Conservation (phyloP, 805 yeast species). For the Candida odintsovae region DNA sequence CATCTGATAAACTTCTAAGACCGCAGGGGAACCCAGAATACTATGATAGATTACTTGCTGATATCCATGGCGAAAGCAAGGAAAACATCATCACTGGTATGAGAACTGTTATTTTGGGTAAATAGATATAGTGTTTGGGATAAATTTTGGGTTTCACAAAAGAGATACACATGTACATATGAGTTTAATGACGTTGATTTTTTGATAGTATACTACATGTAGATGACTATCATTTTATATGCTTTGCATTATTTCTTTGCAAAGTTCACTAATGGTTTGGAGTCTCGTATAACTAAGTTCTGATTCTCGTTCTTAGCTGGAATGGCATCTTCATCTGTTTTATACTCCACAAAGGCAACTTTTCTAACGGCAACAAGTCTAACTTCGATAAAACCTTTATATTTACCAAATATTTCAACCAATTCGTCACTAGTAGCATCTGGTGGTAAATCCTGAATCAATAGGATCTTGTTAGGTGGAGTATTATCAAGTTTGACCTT, state of each 20-base stretch:
- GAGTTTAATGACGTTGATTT: neutral
- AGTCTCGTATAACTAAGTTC: constrained; percentile 17
- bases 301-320: constrained; percentile 27
- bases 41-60: constrained; percentile 63
- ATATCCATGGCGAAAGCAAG: constrained; percentile 64
- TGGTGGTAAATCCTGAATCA: constrained; percentile 59
- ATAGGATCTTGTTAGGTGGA: constrained; percentile 67
- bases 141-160: neutral
- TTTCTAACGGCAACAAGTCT: constrained; percentile 61
- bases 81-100: constrained; percentile 62
- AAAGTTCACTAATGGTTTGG: constrained; percentile 19
- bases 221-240: neutral
- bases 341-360: constrained; percentile 80
- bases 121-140: constrained; percentile 28
- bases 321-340: constrained; percentile 45
- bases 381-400: constrained; percentile 58
- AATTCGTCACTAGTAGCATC: constrained; percentile 37
- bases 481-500: constrained; percentile 21
- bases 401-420: constrained; percentile 38
- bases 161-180: neutral
- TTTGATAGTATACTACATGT: neutral
- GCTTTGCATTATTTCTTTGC: constrained; percentile 26
- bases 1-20: constrained; percentile 56
- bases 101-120: constrained; percentile 74
- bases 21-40: constrained; percentile 88